phyloP scores from a whole-genome alignment of 2,329 filamentous ascomycete genomes.

The Fusarium aywerte region DNA sequence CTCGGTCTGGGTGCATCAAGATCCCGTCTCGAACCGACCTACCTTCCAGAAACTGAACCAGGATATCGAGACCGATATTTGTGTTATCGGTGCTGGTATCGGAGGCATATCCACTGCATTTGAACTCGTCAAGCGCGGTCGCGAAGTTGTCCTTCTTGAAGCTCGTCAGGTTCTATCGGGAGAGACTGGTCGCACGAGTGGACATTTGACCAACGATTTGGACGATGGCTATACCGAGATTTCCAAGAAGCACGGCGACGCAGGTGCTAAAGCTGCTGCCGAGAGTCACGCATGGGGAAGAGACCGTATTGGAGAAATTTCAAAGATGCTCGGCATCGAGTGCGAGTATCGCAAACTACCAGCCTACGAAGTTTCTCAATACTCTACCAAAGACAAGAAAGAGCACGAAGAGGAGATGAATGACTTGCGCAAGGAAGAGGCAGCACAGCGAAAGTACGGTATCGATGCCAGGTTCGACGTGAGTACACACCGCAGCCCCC shows the following conservation, averaged over 20 bases:
- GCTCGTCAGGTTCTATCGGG: conserved; percentile 65
- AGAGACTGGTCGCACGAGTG: conserved; percentile 64
- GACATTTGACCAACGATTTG: conserved; percentile 64
- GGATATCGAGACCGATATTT: conserved; percentile 27
- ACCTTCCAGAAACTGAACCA: conserved; percentile 2
- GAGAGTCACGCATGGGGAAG: conserved; percentile 67
- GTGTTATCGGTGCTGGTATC: conserved; percentile 33
- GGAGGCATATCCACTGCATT: conserved; percentile 31
- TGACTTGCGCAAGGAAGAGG: conserved; percentile 21
- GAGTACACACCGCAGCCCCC: neutral
- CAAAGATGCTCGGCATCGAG: conserved; percentile 60
- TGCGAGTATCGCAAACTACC: conserved; percentile 65
- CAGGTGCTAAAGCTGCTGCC: conserved; percentile 60
- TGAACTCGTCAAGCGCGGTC: conserved; percentile 59
- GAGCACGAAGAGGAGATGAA: conserved; percentile 51
- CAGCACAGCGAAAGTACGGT: conserved; percentile 23
- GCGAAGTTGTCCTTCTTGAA: conserved; percentile 63
- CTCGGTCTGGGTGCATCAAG: conserved; percentile 63
- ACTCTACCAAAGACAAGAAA: conserved; percentile 53
- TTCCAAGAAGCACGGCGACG: conserved; percentile 61
- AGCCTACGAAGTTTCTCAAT: conserved; percentile 63
- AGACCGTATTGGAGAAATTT: conserved; percentile 61
- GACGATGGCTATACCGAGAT: conserved; percentile 65
- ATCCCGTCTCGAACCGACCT: conserved; percentile 53
- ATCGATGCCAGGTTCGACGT: conserved; percentile 27